Evolutionary conservation across 768 basidiomycete species (phyloP), one percentile per base, ranked within the genome.

Genomic region (Suillus americanus): DNA sequence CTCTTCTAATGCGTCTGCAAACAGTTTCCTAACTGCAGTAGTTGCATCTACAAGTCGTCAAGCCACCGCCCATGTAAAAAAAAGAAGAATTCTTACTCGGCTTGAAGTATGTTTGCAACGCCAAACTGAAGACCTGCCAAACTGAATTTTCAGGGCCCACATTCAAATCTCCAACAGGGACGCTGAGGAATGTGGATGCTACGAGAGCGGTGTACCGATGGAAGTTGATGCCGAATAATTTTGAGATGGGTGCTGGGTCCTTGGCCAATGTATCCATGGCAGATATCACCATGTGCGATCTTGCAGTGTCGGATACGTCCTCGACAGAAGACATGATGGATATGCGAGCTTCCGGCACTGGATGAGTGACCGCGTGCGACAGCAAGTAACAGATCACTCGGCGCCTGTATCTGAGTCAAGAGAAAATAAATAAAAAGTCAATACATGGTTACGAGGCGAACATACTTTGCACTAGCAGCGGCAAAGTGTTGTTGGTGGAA

Each of bases 331-430:
- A 76, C 20, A 98, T 79, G 0, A 98, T 75, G 13, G 78, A 71
- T 13, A 85, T 71, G 65, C 88, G 86, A 20, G 84, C 81, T 1
- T 70, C 64, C 3, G 83, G 74, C 3, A 84, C 71, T 2, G 80
- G 75, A 67, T 90, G 83, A 5, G 86, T 83, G 55, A 83, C 82
- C 67, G 90, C 80, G 73, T 98, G 96, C 2, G 95, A 95, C 7
- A 92, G 78, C 0, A 97, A 74, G 74, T 85, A 95, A 71, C 89
- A 93, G 48, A 92, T 71, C 50, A 95, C 78, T 14, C 88, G 84
- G 65, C 85, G 84, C 71, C 87, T 92, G 74, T 89, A 88, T 62
- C 93, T 94, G 46, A 7, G 63, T 33, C 64, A 35, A 30, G 28
- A 8, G 23, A 53, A 25, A 63, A 60, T 50, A 25, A 35, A 53